A percentile compares a stretch with the other conserved stretches of the same genome.
These are phyloP conservation scores for Coprinellus micaceus DNA, from an alignment of 768 basidiomycete species.

Conservation along the genomic window DNA sequence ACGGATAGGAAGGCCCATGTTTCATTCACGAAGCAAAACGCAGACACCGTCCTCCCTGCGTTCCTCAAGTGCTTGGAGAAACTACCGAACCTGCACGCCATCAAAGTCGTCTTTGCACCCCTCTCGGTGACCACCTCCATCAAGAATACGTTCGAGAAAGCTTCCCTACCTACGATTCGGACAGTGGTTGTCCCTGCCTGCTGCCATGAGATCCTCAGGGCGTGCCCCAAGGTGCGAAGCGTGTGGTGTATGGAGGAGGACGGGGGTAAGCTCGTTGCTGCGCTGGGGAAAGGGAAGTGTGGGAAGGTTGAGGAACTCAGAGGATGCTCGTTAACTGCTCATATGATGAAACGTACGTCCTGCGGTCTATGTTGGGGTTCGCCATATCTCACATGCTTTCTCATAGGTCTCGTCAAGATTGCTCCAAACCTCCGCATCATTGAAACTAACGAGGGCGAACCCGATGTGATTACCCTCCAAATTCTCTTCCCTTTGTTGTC, in stretches of 20 bases:
- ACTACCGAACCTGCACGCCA: conserved; percentile 28
- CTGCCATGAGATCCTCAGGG: conserved; percentile 25
- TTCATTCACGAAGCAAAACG: conserved; percentile 24
- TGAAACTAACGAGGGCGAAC: background rate
- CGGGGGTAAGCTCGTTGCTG: conserved; percentile 1
- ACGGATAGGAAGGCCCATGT: conserved; percentile 20
- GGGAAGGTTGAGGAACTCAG: conserved; percentile 7
- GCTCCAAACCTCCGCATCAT: background rate
- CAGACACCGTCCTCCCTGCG: conserved; percentile 19
- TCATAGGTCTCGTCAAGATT: conserved; percentile 2
- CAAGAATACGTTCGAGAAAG: conserved; percentile 19
- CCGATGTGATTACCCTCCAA: background rate
- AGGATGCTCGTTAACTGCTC: background rate
- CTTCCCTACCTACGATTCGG: conserved; percentile 21
- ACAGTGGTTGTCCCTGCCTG: conserved; percentile 24
- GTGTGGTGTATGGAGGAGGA: conserved; percentile 1
- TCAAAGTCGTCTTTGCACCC: conserved; percentile 30
- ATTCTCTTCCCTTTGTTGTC: background rate
- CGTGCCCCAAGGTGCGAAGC: conserved; percentile 4
- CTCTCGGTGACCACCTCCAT: conserved; percentile 25
- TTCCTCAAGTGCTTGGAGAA: conserved; percentile 21
- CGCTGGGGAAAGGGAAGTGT: background rate
- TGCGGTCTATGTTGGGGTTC: no score
- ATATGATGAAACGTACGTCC: conserved; percentile 7
- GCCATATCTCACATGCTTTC: no score